Conservation (phyloP, 208 protist genomes). For the Leishmania arabica region DNA sequence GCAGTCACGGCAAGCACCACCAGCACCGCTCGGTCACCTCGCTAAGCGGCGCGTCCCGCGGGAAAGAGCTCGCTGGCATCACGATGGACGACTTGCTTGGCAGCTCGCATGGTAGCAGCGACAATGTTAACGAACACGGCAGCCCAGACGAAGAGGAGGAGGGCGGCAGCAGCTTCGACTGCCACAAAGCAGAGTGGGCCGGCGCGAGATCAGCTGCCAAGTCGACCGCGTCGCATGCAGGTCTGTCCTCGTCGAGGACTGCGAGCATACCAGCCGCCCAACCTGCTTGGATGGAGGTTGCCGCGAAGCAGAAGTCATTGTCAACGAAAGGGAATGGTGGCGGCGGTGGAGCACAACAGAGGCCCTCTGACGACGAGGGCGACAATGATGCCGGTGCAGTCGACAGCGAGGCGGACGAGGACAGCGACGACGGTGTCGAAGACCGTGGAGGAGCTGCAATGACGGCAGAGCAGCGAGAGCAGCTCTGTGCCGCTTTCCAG, state of each 20-base stretch:
- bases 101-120: constrained; percentile 29
- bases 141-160: not conserved
- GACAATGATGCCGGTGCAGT: not conserved
- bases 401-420: constrained; percentile 7
- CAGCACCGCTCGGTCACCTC: constrained; percentile 3
- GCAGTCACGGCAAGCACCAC: not conserved
- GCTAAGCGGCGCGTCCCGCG: not conserved
- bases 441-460: constrained; percentile 9
- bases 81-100: constrained; percentile 61
- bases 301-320: not conserved
- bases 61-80: constrained; percentile 2
- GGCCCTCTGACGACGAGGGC: not conserved
- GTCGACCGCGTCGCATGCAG: not conserved
- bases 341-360: not conserved
- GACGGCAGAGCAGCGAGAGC: constrained; percentile 27
- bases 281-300: constrained; percentile 25
- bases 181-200: not conserved
- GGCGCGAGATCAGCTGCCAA: not conserved
- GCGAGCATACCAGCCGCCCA: not conserved
- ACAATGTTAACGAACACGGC: not conserved
- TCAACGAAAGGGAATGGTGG: not conserved
- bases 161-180: not conserved
- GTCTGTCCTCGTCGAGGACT: not conserved
- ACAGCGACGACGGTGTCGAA: constrained; percentile 17
- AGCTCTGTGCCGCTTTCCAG: constrained; percentile 40